phyloP scores from a whole-genome alignment of 2,329 filamentous ascomycete genomes.

The Diplocarpon rosae region DNA sequence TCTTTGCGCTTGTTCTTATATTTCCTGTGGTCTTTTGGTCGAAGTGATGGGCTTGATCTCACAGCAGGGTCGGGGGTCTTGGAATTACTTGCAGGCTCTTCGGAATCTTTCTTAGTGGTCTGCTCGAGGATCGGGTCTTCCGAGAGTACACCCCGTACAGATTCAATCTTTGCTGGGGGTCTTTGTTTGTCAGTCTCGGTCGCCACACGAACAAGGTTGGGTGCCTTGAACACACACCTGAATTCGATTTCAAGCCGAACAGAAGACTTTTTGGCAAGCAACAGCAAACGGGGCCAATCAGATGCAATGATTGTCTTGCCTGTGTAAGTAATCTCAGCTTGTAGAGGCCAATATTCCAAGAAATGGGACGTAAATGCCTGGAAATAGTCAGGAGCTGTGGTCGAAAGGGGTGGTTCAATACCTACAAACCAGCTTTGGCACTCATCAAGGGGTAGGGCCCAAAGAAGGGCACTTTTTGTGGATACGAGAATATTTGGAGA shows the following conservation, averaged over 20 bases:
- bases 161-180: background rate
- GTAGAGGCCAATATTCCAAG: slow-evolving; percentile 32
- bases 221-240: background rate
- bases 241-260: slow-evolving; percentile 15
- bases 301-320: slow-evolving; percentile 21
- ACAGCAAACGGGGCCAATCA: slow-evolving; percentile 22
- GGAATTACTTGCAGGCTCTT: background rate
- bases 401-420: slow-evolving; percentile 3
- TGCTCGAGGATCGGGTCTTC: background rate
- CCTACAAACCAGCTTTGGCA: slow-evolving; percentile 37
- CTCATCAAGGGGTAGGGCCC: slow-evolving; percentile 30
- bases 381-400: background rate
- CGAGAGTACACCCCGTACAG: slow-evolving; percentile 1
- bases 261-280: slow-evolving; percentile 14
- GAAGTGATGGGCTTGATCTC: background rate
- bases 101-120: background rate
- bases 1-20: background rate
- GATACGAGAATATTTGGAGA: slow-evolving; percentile 5
- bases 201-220: background rate
- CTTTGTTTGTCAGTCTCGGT: background rate
- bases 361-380: slow-evolving; percentile 34
- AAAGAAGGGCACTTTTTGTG: slow-evolving; percentile 23
- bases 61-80: background rate
- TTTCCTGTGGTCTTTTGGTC: background rate
- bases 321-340: slow-evolving; percentile 30